Evolutionary conservation across 2,329 filamentous ascomycete species (phyloP).

Genomic region (Phoma herbarum): DNA sequence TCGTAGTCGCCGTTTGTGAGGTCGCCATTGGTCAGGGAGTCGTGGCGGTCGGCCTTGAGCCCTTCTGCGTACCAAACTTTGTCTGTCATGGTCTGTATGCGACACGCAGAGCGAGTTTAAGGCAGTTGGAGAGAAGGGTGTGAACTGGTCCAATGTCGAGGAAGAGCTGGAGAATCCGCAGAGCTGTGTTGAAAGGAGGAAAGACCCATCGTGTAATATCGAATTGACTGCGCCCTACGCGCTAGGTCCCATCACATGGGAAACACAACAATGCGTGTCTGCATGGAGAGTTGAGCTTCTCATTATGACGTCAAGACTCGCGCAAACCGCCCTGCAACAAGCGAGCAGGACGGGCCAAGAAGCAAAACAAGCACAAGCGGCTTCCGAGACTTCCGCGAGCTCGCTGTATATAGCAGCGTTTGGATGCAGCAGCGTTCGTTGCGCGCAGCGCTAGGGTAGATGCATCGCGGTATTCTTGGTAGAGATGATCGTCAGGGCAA

Average conservation of each 20-base stretch:
- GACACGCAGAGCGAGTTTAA: background rate
- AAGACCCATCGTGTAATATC: background rate
- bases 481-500: slow-evolving; percentile 16
- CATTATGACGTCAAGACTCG: slow-evolving; percentile 22
- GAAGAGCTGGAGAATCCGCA: background rate
- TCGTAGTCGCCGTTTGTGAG: slow-evolving; percentile 17
- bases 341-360: background rate
- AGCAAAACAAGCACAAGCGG: background rate
- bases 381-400: background rate
- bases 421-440: too few species aligned
- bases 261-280: background rate
- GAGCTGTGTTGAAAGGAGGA: background rate
- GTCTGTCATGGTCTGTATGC: background rate
- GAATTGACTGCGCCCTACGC: background rate
- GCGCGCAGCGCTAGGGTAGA: background rate
- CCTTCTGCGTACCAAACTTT: slow-evolving; percentile 15
- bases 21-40: slow-evolving; percentile 3
- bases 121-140: too few species aligned
- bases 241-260: background rate
- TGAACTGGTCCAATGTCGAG: background rate
- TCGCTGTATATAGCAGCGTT: background rate
- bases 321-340: background rate
- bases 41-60: slow-evolving; percentile 2
- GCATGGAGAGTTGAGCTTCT: background rate
- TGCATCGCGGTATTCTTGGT: background rate